A percentile compares a stretch with the other conserved stretches of the same genome.
These are phyloP conservation scores for Vicia faba DNA, from an alignment of 306 rosid genomes.

Conservation along the genomic window DNA sequence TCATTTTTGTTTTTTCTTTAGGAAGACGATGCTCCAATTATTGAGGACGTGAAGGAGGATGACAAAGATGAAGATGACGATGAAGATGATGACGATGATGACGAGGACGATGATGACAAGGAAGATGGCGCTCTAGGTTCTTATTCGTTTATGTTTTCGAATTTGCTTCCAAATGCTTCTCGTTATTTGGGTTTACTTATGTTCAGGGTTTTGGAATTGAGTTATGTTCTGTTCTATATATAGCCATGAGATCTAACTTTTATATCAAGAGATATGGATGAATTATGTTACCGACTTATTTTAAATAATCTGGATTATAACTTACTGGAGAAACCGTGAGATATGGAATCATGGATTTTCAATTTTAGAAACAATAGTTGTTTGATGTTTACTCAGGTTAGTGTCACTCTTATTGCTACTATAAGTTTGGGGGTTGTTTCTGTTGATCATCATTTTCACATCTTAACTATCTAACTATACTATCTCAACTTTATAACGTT, in stretches of 20 bases:
- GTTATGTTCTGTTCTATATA: not conserved
- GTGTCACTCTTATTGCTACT: not conserved
- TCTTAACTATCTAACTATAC: not conserved
- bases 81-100: constrained; percentile 59
- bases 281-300: not conserved
- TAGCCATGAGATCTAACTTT: not conserved
- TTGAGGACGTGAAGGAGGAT: constrained; percentile 78
- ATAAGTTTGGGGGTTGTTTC: not conserved
- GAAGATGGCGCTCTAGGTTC: constrained; percentile 68
- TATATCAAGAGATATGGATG: not conserved
- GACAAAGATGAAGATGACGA: constrained; percentile 56
- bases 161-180: not conserved
- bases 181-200: not conserved
- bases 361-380: not conserved
- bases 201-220: not conserved
- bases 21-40: constrained; percentile 61
- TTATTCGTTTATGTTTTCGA: not conserved
- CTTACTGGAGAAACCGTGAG: not conserved
- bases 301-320: not conserved
- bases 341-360: not conserved
- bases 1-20: not conserved
- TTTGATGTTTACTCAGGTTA: too few species aligned
- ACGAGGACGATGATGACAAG: constrained; percentile 62
- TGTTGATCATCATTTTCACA: not conserved
- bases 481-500: not conserved